Evolutionary conservation across 306 rosid genomes (phyloP).

Genomic region (Fagus crenata): DNA sequence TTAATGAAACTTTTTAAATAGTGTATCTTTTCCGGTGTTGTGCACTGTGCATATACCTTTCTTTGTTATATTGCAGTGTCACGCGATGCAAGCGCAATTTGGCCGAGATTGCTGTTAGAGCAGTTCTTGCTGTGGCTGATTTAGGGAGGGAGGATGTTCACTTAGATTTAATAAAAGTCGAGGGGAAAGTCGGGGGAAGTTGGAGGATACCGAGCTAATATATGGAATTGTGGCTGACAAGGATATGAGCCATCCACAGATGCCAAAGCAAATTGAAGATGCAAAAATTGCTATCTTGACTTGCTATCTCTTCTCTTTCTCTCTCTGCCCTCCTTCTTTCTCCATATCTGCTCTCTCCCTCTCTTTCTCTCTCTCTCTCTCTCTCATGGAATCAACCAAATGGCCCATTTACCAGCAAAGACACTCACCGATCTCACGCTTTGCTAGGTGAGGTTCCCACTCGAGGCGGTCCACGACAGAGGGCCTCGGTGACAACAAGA

Average conservation of each 20-base stretch:
- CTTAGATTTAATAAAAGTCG: conserved; percentile 87
- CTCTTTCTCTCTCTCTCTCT: too few relatives aligned
- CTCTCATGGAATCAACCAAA: too few relatives aligned
- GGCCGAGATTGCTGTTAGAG: conserved; percentile 96
- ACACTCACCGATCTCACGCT: too few relatives aligned
- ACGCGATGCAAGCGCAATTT: conserved; percentile 87
- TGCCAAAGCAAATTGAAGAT: conserved; percentile 93
- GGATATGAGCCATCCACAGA: conserved; percentile 99
- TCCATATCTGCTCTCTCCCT: too few relatives aligned
- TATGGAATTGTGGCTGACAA: conserved; percentile 91
- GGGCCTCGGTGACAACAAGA: too few relatives aligned
- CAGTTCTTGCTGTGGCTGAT: conserved; percentile 96
- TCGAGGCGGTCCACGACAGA: too few relatives aligned
- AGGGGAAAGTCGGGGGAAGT: conserved; percentile 97
- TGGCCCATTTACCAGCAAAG: too few relatives aligned
- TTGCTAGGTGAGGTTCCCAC: too few relatives aligned
- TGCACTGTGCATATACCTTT: not conserved
- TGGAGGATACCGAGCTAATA: conserved; percentile 91
- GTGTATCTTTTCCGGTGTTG: not conserved
- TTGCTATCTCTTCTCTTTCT: conserved; percentile 29
- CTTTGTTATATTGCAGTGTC: conserved; percentile 57
- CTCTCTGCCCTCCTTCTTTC: too few relatives aligned
- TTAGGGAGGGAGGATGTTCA: conserved; percentile 90
- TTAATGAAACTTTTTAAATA: not conserved
- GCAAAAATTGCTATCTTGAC: conserved; percentile 95